Evolutionary conservation across 179 eudicot species (phyloP).

Genomic region (Patellifolia procumbens): DNA sequence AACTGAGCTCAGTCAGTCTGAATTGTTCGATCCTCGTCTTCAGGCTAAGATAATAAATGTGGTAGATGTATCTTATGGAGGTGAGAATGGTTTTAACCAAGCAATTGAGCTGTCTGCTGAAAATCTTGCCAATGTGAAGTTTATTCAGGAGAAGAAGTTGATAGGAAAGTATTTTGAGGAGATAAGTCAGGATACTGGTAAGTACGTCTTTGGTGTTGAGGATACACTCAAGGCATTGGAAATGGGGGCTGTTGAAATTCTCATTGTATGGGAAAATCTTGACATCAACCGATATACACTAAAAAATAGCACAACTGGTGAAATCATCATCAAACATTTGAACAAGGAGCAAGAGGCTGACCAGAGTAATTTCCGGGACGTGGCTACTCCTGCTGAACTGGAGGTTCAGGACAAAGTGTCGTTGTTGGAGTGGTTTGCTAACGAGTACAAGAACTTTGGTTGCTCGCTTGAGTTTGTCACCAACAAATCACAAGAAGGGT

Average conservation of each 20-base stretch:
- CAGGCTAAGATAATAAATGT: slow-evolving; percentile 67
- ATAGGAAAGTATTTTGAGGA: slow-evolving; percentile 60
- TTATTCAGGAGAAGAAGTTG: slow-evolving; percentile 55
- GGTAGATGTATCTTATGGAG: slow-evolving; percentile 74
- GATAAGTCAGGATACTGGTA: slow-evolving; percentile 60
- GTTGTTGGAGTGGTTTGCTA: slow-evolving; percentile 39
- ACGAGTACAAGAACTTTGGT: slow-evolving; percentile 42
- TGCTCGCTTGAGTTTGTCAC: slow-evolving; percentile 40
- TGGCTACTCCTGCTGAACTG: slow-evolving; percentile 29
- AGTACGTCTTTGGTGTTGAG: slow-evolving; percentile 57
- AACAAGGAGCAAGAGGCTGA: slow-evolving; percentile 43
- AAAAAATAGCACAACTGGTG: slow-evolving; percentile 31
- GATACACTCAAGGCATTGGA: slow-evolving; percentile 57
- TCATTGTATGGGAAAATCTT: slow-evolving; percentile 40
- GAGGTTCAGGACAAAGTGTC: slow-evolving; percentile 38
- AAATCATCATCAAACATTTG: slow-evolving; percentile 31
- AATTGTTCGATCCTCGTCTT: slow-evolving; percentile 80
- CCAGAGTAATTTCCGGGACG: slow-evolving; percentile 39
- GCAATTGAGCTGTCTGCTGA: slow-evolving; percentile 69
- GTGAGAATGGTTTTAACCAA: slow-evolving; percentile 71
- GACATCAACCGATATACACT: slow-evolving; percentile 32
- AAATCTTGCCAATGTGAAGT: slow-evolving; percentile 58
- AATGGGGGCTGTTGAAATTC: slow-evolving; percentile 61
- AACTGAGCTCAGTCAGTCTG: slow-evolving; percentile 77
- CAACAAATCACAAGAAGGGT: slow-evolving; percentile 38